Evolutionary conservation across 257 asterid genomes (phyloP).

Genomic region (Capsicum pubescens): DNA sequence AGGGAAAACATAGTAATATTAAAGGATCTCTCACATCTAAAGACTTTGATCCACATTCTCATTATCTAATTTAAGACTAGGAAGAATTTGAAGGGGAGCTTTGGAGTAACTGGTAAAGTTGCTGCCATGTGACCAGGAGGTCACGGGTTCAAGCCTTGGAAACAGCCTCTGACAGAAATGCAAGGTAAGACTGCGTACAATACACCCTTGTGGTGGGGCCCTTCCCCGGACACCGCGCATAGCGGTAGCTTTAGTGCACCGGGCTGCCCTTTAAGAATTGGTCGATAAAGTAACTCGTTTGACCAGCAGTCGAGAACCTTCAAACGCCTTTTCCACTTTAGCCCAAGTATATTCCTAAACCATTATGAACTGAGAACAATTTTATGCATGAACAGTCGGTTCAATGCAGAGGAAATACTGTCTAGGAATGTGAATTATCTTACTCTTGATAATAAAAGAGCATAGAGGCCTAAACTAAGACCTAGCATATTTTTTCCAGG

Average conservation of each 20-base stretch:
- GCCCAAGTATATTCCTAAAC: background rate
- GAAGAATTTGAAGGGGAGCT: background rate
- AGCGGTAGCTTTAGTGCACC: no score
- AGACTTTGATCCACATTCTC: background rate
- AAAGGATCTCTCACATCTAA: background rate
- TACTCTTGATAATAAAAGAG: background rate
- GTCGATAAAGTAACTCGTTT: conserved; percentile 8
- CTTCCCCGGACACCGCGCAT: no score
- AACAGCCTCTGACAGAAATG: no score
- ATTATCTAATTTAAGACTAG: background rate
- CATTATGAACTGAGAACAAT: background rate
- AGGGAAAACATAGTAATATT: conserved; percentile 32
- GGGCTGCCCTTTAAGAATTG: background rate
- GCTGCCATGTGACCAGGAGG: no score
- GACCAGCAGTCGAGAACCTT: background rate
- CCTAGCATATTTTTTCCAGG: background rate
- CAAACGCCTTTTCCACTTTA: background rate
- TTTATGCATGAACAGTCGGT: background rate
- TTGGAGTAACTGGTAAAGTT: no score
- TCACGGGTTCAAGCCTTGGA: no score
- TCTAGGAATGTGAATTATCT: background rate
- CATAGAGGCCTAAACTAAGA: background rate
- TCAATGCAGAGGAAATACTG: background rate
- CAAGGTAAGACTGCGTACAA: no score
- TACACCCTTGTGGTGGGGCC: no score